Percentiles rank a stretch among this genome's conserved stretches.
Conservation (phyloP, 441 rosid species). For the Corymbia calophylla region DNA sequence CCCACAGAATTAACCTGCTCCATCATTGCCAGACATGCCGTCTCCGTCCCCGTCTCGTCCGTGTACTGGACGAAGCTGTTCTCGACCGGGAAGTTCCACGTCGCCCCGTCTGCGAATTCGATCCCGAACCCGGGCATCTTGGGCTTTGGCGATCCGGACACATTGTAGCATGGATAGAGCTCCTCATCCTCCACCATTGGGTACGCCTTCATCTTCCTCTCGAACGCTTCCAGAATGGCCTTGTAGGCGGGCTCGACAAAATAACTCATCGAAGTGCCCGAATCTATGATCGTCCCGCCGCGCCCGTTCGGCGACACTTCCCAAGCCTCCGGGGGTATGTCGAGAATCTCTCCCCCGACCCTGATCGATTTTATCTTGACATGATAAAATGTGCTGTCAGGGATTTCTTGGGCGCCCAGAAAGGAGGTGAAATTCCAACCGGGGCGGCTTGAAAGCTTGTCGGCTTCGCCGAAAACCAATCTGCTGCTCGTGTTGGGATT, state of each 20-base stretch:
- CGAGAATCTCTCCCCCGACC: not conserved
- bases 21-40: not conserved
- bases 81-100: not conserved
- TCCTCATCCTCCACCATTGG: not conserved
- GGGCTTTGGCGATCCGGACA: not conserved
- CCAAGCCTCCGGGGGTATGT: not conserved
- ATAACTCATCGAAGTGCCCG: not conserved
- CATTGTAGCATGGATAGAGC: not conserved
- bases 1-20: not conserved
- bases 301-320: not conserved
- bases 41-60: not conserved
- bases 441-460: not conserved
- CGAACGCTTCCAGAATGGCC: not conserved
- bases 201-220: not conserved
- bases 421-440: slow-evolving; percentile 2
- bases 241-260: not conserved
- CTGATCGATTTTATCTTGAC: not conserved
- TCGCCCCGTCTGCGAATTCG: not conserved
- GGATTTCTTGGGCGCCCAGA: not conserved
- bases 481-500: not conserved
- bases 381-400: not conserved
- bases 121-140: not conserved
- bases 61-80: not conserved
- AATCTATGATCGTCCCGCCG: slow-evolving; percentile 4
- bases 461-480: not conserved